Base-by-base conservation (phyloP, 31 red algal genomes). In the Bonnemaisonia californica region DNA sequence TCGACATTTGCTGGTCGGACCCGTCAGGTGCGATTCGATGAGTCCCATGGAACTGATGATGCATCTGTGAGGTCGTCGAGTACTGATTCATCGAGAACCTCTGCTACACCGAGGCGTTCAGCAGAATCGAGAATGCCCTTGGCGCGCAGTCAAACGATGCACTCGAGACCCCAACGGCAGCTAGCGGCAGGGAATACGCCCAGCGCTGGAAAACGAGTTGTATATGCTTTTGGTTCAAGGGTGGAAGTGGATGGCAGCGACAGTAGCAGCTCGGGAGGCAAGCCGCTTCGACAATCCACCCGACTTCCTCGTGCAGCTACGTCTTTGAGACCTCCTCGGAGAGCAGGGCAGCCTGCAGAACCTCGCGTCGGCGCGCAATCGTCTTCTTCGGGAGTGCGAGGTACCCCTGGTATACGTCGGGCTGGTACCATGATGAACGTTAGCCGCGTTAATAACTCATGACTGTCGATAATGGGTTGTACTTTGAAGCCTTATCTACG, bases 1-100 rank as follows among this genome's bases (percentile, higher is more conserved):
- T 78, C 81, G 47, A 87, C 83, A 19, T 87, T 77, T 69, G 73
- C 73, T 13, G 51, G 39, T 58, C 83, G 83, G 2, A 56, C 83
- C 2, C 58, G 62, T 24, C 83, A 87, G 11, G 83, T 87, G 0
- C 83, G 73, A 22, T 89, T 89, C 59, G 86, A 89, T 42, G 62
- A 76, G 41, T 69, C 76, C 12, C 39, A 54, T 24, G 24, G 28
- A 51, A 51, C 62, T 22, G 34, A 58, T 18, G 19, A 26, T 19
- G 18, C 61, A 22, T 36, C 41, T 5, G 61, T 4, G 24, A 29
- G 45, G 29, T 33, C 32, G 28, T 21, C 28, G 21, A 18, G 16
- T 19, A 35, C 27, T 26, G 29, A 16, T 27, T 55, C 48, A 66
- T 62, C 29, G 57, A 76, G 45, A 70, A 38, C 60, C 26, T 29